phyloP scores from a whole-genome alignment of 2,329 filamentous ascomycete genomes.

The Didymella sp. region DNA sequence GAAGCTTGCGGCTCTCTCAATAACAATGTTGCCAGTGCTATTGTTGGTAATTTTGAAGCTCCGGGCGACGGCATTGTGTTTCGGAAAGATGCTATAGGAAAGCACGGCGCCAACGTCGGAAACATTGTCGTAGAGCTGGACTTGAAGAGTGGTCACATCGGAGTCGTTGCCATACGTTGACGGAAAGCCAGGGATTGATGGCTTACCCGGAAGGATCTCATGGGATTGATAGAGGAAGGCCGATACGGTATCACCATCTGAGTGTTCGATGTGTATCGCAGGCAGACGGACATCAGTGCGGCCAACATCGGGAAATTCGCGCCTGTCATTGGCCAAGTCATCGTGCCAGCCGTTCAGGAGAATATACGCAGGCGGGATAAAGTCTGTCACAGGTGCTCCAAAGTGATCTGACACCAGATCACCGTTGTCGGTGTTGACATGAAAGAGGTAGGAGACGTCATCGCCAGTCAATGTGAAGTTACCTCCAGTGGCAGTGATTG shows the following conservation, averaged over 20 bases:
- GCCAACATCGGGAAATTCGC: conserved; percentile 70
- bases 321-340: conserved; percentile 58
- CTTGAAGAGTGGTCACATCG: conserved; percentile 65
- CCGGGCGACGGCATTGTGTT: conserved; percentile 66
- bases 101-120: conserved; percentile 65
- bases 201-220: conserved; percentile 64
- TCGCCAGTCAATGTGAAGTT: conserved; percentile 65
- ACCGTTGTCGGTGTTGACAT: conserved; percentile 63
- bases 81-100: conserved; percentile 69
- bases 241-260: conserved; percentile 65
- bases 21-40: conserved; percentile 59
- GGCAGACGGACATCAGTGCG: conserved; percentile 69
- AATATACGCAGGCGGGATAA: conserved; percentile 54
- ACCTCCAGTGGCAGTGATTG: conserved; percentile 61
- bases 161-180: conserved; percentile 64
- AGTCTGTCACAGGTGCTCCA: conserved; percentile 63
- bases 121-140: conserved; percentile 66
- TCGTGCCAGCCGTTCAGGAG: conserved; percentile 62
- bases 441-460: conserved; percentile 68
- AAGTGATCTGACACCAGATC: conserved; percentile 69
- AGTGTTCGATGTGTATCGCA: conserved; percentile 66
- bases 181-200: conserved; percentile 62
- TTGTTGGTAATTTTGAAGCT: conserved; percentile 69
- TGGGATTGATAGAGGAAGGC: conserved; percentile 66
- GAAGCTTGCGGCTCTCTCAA: conserved; percentile 66